Evolutionary conservation across 768 basidiomycete species (phyloP).

Genomic region (Kondoa malvinella): DNA sequence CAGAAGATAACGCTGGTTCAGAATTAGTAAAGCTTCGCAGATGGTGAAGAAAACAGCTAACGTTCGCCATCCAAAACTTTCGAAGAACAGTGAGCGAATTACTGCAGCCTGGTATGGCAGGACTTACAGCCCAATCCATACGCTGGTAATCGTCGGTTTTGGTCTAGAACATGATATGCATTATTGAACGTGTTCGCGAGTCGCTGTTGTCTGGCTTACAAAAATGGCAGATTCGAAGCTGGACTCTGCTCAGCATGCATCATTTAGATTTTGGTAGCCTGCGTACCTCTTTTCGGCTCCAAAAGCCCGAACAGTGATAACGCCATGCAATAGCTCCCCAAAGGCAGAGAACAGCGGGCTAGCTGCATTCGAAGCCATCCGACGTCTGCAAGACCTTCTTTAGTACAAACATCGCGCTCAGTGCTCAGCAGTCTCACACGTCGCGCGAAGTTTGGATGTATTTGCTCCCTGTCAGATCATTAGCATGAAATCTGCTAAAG

Average conservation of each 20-base stretch:
- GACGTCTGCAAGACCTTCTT: no score
- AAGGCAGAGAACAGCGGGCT: constrained; percentile 31
- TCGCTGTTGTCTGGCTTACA: neutral
- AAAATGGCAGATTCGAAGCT: neutral
- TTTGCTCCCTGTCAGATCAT: no score
- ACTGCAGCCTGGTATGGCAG: no score
- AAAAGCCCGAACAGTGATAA: constrained; percentile 33
- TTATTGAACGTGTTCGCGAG: no score
- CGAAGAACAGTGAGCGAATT: no score
- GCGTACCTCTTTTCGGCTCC: constrained; percentile 25
- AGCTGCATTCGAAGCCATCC: neutral
- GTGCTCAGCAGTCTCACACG: no score
- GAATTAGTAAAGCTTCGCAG: neutral
- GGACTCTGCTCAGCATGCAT: neutral
- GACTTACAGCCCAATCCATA: neutral
- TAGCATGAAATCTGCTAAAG: no score
- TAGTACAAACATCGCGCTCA: no score
- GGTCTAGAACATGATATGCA: no score
- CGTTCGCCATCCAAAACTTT: neutral
- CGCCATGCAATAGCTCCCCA: constrained; percentile 32
- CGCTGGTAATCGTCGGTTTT: neutral
- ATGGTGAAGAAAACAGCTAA: neutral
- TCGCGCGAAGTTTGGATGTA: no score
- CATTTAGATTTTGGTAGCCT: neutral
- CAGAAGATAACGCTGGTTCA: neutral